Evolutionary conservation across 768 basidiomycete genomes (phyloP), one percentile per base, ranked within the genome.

Genomic region (Thelephora aurantiotincta): DNA sequence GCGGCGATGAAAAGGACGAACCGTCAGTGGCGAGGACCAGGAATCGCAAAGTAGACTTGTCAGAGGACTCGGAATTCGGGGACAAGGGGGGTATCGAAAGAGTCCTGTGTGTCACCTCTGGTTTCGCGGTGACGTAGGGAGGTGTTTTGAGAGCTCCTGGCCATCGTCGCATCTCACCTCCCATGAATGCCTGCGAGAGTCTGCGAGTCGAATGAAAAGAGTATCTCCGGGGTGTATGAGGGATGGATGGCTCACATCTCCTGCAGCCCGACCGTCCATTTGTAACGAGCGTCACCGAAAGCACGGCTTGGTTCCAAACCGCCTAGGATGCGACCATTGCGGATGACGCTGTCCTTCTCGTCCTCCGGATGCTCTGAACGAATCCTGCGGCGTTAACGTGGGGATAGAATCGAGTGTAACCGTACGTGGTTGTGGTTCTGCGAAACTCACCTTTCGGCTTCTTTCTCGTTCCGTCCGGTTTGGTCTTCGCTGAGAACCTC

Each of bases 401-500:
- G 12, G 19, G 44, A 33, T 13, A 41, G 41, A 20, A 48, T 26
- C 33, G 30, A 19, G 4, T 9, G 43, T 12, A 13, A n/a, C n/a
- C 16, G n/a, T 5, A 35, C 18, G 11, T 14, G n/a, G n/a, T 30
- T 9, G 26, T 30, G 26, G 26, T 30, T 35, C 11, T 30, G 46
- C 13, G n/a, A n/a, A 43, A 57, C 68, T 45, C 55, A 92, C 93
- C 92, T 77, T 60, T 74, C 74, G 20, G 83, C 67, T 64, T 99
- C 96, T 42, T 76, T 81, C 13, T 75, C 79, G 59, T 91, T 97
- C 54, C 89, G 77, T 35, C 91, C 96, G 6, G 93, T 97, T 68
- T 97, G 93, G 59, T 98, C 96, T 62, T 97, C 91, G 23, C 77
- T 89, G 51, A 99, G 70, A n/a, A 88, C 88, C 60, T 96, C 90